Percentiles rank a stretch among this genome's conserved stretches.
These are phyloP conservation scores for Xylaria sp. DNA, from an alignment of 2,329 filamentous ascomycete species.

Conservation along the genomic window DNA sequence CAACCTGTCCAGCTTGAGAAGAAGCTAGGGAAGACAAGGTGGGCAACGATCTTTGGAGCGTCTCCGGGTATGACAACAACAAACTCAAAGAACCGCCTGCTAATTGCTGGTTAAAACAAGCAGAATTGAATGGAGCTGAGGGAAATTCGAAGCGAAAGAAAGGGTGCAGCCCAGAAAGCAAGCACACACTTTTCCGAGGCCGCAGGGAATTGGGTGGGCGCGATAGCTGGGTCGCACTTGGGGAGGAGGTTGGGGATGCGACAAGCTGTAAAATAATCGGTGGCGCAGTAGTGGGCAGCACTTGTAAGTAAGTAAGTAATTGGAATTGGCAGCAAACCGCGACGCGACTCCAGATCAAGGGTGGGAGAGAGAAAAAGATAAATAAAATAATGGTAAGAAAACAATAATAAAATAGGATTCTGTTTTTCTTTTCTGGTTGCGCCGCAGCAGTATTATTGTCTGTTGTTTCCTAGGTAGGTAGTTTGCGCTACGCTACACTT, in stretches of 20 bases:
- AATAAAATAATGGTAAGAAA: too few relatives aligned
- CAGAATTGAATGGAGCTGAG: not conserved
- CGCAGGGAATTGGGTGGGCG: conserved; percentile 6
- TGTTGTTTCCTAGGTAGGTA: too few relatives aligned
- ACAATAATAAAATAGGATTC: not conserved
- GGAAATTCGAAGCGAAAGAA: not conserved
- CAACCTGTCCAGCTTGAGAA: conserved; percentile 43
- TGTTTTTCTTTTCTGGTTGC: not conserved
- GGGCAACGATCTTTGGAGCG: conserved; percentile 49
- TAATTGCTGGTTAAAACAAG: conserved; percentile 10
- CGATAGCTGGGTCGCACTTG: not conserved
- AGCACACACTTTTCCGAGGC: conserved; percentile 2
- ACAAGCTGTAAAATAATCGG: conserved; percentile 29
- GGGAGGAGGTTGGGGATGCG: conserved; percentile 31
- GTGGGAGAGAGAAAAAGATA: not conserved
- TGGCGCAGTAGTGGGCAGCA: conserved; percentile 31
- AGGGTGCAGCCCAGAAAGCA: conserved; percentile 1
- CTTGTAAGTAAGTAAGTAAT: conserved; percentile 10
- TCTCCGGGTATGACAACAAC: conserved; percentile 41
- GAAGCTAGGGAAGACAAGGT: conserved; percentile 54
- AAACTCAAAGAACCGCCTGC: conserved; percentile 22
- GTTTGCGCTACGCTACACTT: too few relatives aligned
- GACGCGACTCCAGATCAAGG: conserved; percentile 4
- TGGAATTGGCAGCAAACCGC: conserved; percentile 13
- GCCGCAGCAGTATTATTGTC: not conserved